Percentiles rank a stretch among this genome's conserved stretches.
These are phyloP conservation scores for Hypocreales sp. DNA, from an alignment of 2,329 filamentous ascomycete genomes.

Conservation along the genomic window DNA sequence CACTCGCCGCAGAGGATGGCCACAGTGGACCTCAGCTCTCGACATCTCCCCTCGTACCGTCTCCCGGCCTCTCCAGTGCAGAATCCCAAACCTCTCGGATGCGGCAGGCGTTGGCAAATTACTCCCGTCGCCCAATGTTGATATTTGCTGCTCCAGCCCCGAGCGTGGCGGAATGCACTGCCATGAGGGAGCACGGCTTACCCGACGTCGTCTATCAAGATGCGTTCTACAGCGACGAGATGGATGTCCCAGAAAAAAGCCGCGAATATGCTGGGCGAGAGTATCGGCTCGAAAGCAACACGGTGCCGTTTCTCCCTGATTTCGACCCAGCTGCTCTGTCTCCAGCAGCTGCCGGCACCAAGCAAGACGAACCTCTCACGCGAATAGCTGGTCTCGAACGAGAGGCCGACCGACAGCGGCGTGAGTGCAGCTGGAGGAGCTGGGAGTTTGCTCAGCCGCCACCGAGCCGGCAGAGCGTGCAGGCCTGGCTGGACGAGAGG, in stretches of 20 bases:
- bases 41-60: no score
- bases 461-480: slow-evolving; percentile 55
- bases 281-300: slow-evolving; percentile 62
- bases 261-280: slow-evolving; percentile 81
- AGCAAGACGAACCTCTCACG: slow-evolving; percentile 23
- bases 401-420: slow-evolving; percentile 28
- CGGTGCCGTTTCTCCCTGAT: slow-evolving; percentile 61
- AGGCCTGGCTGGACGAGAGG: slow-evolving; percentile 45
- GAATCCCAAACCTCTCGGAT: not conserved
- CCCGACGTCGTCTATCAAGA: slow-evolving; percentile 68
- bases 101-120: not conserved
- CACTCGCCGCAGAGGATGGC: not conserved
- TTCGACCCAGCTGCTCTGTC: slow-evolving; percentile 53
- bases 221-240: slow-evolving; percentile 71
- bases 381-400: slow-evolving; percentile 37
- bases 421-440: slow-evolving; percentile 35
- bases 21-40: not conserved
- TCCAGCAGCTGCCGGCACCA: slow-evolving; percentile 37
- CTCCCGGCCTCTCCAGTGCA: not conserved
- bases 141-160: slow-evolving; percentile 14
- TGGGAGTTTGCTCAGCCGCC: slow-evolving; percentile 68
- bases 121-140: slow-evolving; percentile 4
- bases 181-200: slow-evolving; percentile 15
- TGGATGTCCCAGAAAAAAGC: slow-evolving; percentile 61
- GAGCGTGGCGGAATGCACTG: slow-evolving; percentile 6